Conservation (phyloP, 2,329 filamentous ascomycete genomes). For the Cercospora sojina region DNA sequence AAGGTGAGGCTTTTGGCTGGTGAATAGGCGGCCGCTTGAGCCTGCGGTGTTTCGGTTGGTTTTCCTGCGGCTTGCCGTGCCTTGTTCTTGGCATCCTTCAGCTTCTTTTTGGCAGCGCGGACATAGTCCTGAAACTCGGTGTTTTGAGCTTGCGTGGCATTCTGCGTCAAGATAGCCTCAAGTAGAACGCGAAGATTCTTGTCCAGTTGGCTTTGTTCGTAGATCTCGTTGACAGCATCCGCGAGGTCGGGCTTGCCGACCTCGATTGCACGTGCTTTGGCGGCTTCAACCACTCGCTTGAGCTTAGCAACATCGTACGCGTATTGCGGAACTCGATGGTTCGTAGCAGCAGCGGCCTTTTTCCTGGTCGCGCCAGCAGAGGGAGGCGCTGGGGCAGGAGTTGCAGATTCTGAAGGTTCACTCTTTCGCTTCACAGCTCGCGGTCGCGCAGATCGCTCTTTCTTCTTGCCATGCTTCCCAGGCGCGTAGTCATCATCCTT, state of each 20-base stretch:
- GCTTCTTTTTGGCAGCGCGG: conserved; percentile 44
- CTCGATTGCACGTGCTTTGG: conserved; percentile 43
- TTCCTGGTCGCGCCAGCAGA: conserved; percentile 8
- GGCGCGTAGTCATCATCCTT: conserved; percentile 50
- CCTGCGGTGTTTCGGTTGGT: conserved; percentile 30
- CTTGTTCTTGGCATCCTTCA: conserved; percentile 34
- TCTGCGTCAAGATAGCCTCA: conserved; percentile 45
- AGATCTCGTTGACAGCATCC: conserved; percentile 46
- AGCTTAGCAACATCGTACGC: conserved; percentile 31
- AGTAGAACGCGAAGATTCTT: conserved; percentile 42
- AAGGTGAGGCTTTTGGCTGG: conserved; percentile 24
- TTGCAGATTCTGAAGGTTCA: conserved; percentile 27
- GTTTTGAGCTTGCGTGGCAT: conserved; percentile 42
- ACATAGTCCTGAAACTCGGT: conserved; percentile 46
- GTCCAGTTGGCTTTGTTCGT: conserved; percentile 43
- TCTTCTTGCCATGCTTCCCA: conserved; percentile 38
- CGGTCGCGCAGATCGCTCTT: conserved; percentile 27
- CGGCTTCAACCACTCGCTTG: conserved; percentile 43
- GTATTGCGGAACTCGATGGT: conserved; percentile 14
- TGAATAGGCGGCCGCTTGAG: conserved; percentile 26
- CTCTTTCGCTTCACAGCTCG: conserved; percentile 29
- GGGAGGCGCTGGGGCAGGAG: conserved; percentile 17
- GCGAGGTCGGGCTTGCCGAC: conserved; percentile 41
- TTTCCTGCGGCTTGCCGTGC: conserved; percentile 39
- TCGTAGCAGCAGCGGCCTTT: conserved; percentile 5